Evolutionary conservation across 176 grass and related monocot species (phyloP), one percentile per base, ranked within the genome.

Genomic region (Triticum urartu): DNA sequence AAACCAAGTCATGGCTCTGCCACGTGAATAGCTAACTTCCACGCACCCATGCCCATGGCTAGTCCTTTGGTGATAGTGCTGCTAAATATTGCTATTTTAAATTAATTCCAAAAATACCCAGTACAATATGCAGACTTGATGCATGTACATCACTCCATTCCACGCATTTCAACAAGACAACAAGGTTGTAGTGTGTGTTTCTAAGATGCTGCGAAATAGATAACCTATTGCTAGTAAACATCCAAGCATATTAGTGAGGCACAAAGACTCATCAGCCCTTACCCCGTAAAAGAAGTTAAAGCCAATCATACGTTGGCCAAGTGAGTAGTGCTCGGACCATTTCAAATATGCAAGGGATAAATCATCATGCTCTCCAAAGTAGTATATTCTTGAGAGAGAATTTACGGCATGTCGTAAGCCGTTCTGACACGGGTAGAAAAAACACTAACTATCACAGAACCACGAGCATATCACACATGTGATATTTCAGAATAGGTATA

Each of bases 371-470:
- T 75, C 43, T 75, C 72, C 13, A 43, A 75, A 75, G 72, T 30
- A 18, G 13, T 75, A 52, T 75, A 30, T 75, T 75, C 72, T 32
- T 32, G 43, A 50, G 72, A 73, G 71, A 75, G 72, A 75, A 75
- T 50, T 75, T 75, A 75, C 17, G 43, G 72, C 43, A 75, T 30
- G 24, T 15, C 25, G 1, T 52, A 75, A 75, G 14, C 24, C 0
- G 14, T 30, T 75, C 43, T 18, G 50, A 50, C 43, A 75, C 4
- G 4, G 72, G 14, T 75, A 15, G 6, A 30, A 52, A 75, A 45
- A 75, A 75, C 3, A 1, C 48, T 50, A 50, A 75, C 25, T 30
- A 30, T 20, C 1, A 20, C 18, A 58, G 15, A 58, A 74, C 71
- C 70, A 74, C 6, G 40, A 74, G 71, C 12, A 45, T 73, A 73